phyloP scores from a whole-genome alignment of 495 filamentous ascomycete genomes.

The Recurvomyces mirabilis region DNA sequence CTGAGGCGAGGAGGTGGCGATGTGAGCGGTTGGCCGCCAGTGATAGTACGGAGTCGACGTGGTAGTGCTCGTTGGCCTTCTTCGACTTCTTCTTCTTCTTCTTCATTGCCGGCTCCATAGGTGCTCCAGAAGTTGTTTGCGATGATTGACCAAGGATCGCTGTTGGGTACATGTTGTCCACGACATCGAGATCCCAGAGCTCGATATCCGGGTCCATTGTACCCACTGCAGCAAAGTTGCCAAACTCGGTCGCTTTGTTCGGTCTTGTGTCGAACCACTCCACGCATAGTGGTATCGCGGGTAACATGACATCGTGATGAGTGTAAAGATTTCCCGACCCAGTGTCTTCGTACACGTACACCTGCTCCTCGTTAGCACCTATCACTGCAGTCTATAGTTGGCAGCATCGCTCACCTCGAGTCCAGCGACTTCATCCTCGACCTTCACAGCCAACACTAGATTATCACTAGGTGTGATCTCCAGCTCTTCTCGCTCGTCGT shows the following conservation, averaged over 20 bases:
- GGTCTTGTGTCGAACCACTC: conserved; percentile 92
- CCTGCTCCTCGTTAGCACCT: no score
- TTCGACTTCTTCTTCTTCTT: conserved; percentile 74
- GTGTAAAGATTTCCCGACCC: conserved; percentile 96
- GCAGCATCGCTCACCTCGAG: conserved; percentile 52
- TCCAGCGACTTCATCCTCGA: conserved; percentile 94
- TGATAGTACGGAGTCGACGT: conserved; percentile 85
- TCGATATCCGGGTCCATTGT: conserved; percentile 99
- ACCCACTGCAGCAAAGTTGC: conserved; percentile 84
- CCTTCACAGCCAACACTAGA: conserved; percentile 76
- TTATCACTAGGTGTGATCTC: conserved; percentile 91
- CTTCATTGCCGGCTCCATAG: conserved; percentile 38
- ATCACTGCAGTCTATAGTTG: conserved; percentile 57
- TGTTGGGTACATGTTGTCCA: conserved; percentile 96
- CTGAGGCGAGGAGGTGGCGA: conserved; percentile 88
- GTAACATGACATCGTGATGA: conserved; percentile 99
- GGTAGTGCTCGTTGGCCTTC: conserved; percentile 82
- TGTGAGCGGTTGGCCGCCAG: conserved; percentile 87
- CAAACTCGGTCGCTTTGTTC: conserved; percentile 45
- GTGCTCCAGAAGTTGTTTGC: conserved; percentile 32
- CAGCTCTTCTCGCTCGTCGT: conserved; percentile 86
- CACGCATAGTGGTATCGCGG: conserved; percentile 85
- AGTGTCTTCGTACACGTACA: conserved; percentile 92
- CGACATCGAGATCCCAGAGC: conserved; percentile 90
- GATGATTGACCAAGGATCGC: conserved; percentile 84